Evolutionary conservation across 1,284 basidiomycete genomes (phyloP), one percentile per base, ranked within the genome.

Genomic region (Ustilago curta): DNA sequence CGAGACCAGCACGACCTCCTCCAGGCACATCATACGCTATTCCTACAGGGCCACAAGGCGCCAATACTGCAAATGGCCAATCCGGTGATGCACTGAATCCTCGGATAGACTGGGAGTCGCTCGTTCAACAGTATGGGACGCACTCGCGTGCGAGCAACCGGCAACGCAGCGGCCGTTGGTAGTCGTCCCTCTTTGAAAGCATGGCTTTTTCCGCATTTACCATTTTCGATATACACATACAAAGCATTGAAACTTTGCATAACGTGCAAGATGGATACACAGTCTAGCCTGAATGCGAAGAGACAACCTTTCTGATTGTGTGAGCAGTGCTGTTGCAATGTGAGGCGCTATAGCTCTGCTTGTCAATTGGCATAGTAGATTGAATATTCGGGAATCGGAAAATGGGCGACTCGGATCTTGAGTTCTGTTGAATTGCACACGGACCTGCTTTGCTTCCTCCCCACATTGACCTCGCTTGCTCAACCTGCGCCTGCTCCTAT

Each of bases 91-190:
- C 54, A 14, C 42, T 69, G 31, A 73, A 73, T 40, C 65, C 70
- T 3, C 57, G 57, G 31, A 40, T 69, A 31, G 48, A 56, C 27
- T 73, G 70, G 70, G 14, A 69, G 19, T 61, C 64, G 5, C 59
- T 73, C 8, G 19, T 73, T 4, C 56, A 65, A 49, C 60, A 66
- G 51, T 29, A 51, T 21, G 50, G 59, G 4, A 18, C 59, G 2
- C 32, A 3, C 8, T 27, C 55, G 42, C 23, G 55, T 5, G 8
- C 35, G 0, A 16, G 7, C 43, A 51, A 27, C 9, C 54, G 25
- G n/a, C 57, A 52, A 18, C 54, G 58, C n/a, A 61, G 50, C 18
- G 29, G 49, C 29, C 37, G 54, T 55, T 60, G 58, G 50, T 70
- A 65, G 50, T 23, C 35, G 45, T 14, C 18, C 2, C 43, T 32